These are phyloP conservation scores for Agaricus subrufescens DNA, from an alignment of 768 basidiomycete species.

Conservation along the genomic window DNA sequence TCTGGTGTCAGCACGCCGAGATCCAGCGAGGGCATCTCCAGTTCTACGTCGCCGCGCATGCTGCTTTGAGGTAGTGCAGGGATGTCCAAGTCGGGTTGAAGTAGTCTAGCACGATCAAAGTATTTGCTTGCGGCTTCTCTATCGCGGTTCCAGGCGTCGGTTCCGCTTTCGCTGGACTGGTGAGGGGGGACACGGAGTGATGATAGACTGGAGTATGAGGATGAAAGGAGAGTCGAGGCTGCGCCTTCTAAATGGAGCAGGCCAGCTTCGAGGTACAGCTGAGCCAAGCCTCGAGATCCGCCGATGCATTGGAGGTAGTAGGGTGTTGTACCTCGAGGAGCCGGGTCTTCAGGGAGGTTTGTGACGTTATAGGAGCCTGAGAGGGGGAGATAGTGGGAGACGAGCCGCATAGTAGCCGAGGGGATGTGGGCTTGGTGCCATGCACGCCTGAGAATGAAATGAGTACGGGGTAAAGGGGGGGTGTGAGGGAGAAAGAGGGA, in stretches of 20 bases:
- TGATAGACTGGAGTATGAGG: slow-evolving; percentile 72
- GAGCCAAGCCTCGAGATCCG: slow-evolving; percentile 61
- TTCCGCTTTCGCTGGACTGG: slow-evolving; percentile 50
- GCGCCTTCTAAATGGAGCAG: slow-evolving; percentile 79
- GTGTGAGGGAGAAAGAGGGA: background rate
- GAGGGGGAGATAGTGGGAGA: slow-evolving; percentile 65
- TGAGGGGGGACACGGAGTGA: slow-evolving; percentile 66
- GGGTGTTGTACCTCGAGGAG: slow-evolving; percentile 43
- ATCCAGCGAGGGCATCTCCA: slow-evolving; percentile 71
- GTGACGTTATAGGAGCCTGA: slow-evolving; percentile 37
- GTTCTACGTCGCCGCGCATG: slow-evolving; percentile 27
- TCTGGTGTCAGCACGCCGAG: slow-evolving; percentile 32
- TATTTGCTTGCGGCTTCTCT: slow-evolving; percentile 65
- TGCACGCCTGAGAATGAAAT: slow-evolving; percentile 49
- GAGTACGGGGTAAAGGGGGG: background rate
- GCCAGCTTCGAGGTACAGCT: slow-evolving; percentile 75
- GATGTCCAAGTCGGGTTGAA: slow-evolving; percentile 64
- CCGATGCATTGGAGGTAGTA: slow-evolving; percentile 70
- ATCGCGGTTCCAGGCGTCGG: slow-evolving; percentile 72
- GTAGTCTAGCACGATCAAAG: slow-evolving; percentile 62
- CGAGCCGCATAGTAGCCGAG: slow-evolving; percentile 73
- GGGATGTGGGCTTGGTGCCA: slow-evolving; percentile 78
- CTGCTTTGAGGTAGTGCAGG: slow-evolving; percentile 54
- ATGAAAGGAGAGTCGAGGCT: slow-evolving; percentile 63
- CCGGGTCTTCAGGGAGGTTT: slow-evolving; percentile 26